Evolutionary conservation across 2,329 filamentous ascomycete species (phyloP), one percentile per base, ranked within the genome.

Genomic region (Beauveria australis): DNA sequence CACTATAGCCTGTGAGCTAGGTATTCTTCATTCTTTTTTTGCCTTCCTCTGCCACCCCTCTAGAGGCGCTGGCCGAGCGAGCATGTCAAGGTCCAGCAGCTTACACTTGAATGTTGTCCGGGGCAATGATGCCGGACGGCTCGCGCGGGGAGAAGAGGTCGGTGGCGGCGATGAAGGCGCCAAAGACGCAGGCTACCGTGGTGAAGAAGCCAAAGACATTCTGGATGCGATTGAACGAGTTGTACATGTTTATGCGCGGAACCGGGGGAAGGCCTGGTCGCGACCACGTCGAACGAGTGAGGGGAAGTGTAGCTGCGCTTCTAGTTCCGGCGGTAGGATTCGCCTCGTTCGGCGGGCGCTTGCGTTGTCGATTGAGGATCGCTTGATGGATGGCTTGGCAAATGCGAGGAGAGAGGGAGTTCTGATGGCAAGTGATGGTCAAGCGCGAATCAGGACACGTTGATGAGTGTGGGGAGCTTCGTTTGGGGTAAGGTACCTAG

Each of bases 191-290:
- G 61, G 89, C 88, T 65, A 97, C 92, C 28, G 92, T 95, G 19
- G 94, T 97, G 81, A 97, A 97, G 85, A 96, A 97, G 75, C 94
- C 92, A 74, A 99, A 99, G 73, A 92, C 88, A 77, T 91, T 93
- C 76, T 99, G 94, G 66, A 88, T 75, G 67, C 94, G 90, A 64
- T 89, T 91, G 53, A 96, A 76, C 52, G 89, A 84, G 71, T 91
- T 95, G 76, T 97, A 88, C 94, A 99, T 97, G 63, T 63, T 90
- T 95, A 76, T 97, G 88, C 94, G 97, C 97, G 77, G 71, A 65
- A 9, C 2, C 24, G 63, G 62, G 33, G 5, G 26, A 40, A 40
- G 46, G 12, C 12, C 18, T 22, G 33, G 37, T 19, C 47, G 48
- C 54, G 19, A 44, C 55, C 46, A 58, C 55, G 55, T 40, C 46